A percentile compares a stretch with the other conserved stretches of the same genome.
These are phyloP conservation scores for Hanseniaspora lindneri DNA, from an alignment of 805 yeast genomes.

Conservation along the genomic window DNA sequence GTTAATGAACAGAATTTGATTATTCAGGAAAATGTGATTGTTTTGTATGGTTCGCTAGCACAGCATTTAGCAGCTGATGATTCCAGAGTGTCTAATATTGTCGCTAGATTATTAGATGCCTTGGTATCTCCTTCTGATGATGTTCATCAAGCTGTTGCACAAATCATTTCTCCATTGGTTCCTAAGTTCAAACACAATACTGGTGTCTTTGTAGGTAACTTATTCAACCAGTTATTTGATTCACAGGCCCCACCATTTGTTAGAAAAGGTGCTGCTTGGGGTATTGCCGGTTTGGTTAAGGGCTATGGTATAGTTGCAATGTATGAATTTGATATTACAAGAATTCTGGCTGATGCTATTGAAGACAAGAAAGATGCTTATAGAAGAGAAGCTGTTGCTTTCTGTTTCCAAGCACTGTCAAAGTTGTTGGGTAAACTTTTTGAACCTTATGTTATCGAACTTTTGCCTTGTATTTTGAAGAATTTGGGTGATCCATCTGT, in stretches of 20 bases:
- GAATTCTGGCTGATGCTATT: slow-evolving; percentile 66
- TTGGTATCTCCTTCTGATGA: slow-evolving; percentile 79
- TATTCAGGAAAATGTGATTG: slow-evolving; percentile 68
- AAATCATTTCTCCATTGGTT: slow-evolving; percentile 76
- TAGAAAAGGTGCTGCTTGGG: slow-evolving; percentile 94
- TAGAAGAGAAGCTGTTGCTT: slow-evolving; percentile 77
- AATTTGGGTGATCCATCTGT: slow-evolving; percentile 74
- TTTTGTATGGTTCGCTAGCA: slow-evolving; percentile 83
- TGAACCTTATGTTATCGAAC: slow-evolving; percentile 89
- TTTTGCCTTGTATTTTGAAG: slow-evolving; percentile 67
- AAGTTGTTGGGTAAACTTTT: slow-evolving; percentile 61
- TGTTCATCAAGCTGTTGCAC: slow-evolving; percentile 79
- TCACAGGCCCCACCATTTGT: slow-evolving; percentile 33
- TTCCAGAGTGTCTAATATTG: slow-evolving; percentile 49
- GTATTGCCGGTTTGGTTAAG: slow-evolving; percentile 83
- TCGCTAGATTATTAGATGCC: slow-evolving; percentile 59
- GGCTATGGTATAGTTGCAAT: slow-evolving; percentile 78
- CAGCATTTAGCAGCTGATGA: slow-evolving; percentile 65
- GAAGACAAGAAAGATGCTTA: slow-evolving; percentile 70
- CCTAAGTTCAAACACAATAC: slow-evolving; percentile 41
- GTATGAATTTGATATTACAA: slow-evolving; percentile 62
- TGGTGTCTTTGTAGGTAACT: slow-evolving; percentile 41
- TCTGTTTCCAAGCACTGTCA: slow-evolving; percentile 76
- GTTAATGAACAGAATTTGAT: slow-evolving; percentile 29
- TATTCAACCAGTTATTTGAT: slow-evolving; percentile 50